Base-by-base conservation (phyloP, 202 grass and related monocot genomes). In the Thinopyrum obtusiflorum region DNA sequence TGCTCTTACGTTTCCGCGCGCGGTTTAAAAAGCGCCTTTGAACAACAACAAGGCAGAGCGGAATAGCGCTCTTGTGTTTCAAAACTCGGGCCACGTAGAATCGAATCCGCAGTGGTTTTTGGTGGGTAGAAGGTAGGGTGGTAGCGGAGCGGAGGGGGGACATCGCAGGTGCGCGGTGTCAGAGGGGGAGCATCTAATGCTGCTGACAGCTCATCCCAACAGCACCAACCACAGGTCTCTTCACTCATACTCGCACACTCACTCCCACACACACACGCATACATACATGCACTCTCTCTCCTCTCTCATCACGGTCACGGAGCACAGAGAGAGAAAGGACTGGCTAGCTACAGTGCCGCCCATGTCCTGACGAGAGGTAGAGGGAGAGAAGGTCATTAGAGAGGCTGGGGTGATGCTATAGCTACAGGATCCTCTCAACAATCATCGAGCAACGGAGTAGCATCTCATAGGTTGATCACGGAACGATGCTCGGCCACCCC, bases 131-230 rank as follows among this genome's bases (percentile, higher is more conserved):
- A 47, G 6, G 20, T 17, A 8, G 12, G 80, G 62, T 53, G n/a
- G 72, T 11, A 27, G 76, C 33, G 83, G 21, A 83, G 87, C 67
- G 36, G n/a, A 10, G 5, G 36, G 31, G 83, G 79, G 88, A 90
- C 88, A 93, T 68, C 65, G 88, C 86, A 90, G 88, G 88, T 90
- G 86, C 74, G 83, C 68, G 26, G 86, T 85, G 91, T 93, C 91
- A 90, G 88, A 86, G 80, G 26, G 76, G 89, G 85, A 84, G 91
- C 91, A 93, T 93, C 86, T 88, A 93, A 90, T 93, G 91, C 91
- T 90, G 86, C 79, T 81, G 91, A 86, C 88, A 93, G 85, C 88
- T 90, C 91, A 87, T 69, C 77, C 89, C 82, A 93, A 76, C 91
- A 88, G 87, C 84, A 80, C 87, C 84, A 88, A 82, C 86, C 82